Evolutionary conservation across 2,329 filamentous ascomycete species (phyloP).

Genomic region (Alternaria arborescens): DNA sequence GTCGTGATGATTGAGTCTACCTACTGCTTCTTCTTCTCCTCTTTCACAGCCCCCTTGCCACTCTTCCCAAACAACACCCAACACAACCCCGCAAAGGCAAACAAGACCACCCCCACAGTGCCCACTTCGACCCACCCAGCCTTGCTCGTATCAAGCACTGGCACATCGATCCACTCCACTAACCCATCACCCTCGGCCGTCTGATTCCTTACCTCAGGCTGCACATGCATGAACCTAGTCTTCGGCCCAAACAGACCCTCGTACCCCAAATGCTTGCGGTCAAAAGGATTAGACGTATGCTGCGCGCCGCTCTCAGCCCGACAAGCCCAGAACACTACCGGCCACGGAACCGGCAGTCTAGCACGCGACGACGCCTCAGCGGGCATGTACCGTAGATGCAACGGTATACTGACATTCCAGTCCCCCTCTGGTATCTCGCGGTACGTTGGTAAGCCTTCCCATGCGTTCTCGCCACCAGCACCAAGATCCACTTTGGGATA

Average conservation of each 20-base stretch:
- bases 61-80: slow-evolving; percentile 50
- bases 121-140: slow-evolving; percentile 53
- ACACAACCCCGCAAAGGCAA: slow-evolving; percentile 56
- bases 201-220: slow-evolving; percentile 32
- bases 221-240: slow-evolving; percentile 82
- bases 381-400: slow-evolving; percentile 84
- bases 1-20: not conserved
- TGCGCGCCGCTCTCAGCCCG: slow-evolving; percentile 70
- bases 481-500: slow-evolving; percentile 16
- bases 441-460: slow-evolving; percentile 8
- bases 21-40: slow-evolving; percentile 32
- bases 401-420: slow-evolving; percentile 76
- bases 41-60: slow-evolving; percentile 24
- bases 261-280: slow-evolving; percentile 83
- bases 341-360: slow-evolving; percentile 73
- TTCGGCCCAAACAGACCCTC: slow-evolving; percentile 78
- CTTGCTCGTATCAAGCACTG: slow-evolving; percentile 52
- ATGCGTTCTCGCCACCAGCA: not conserved
- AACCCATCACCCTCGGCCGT: slow-evolving; percentile 10
- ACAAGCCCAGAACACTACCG: slow-evolving; percentile 91
- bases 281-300: slow-evolving; percentile 83
- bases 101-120: slow-evolving; percentile 54
- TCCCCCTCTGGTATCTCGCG: slow-evolving; percentile 28
- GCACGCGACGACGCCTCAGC: slow-evolving; percentile 44
- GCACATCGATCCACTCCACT: slow-evolving; percentile 51